A percentile compares a stretch with the other conserved stretches of the same genome.
Conservation (phyloP, 352 stramenopile species). For the Globisporangium acanthophoron region DNA sequence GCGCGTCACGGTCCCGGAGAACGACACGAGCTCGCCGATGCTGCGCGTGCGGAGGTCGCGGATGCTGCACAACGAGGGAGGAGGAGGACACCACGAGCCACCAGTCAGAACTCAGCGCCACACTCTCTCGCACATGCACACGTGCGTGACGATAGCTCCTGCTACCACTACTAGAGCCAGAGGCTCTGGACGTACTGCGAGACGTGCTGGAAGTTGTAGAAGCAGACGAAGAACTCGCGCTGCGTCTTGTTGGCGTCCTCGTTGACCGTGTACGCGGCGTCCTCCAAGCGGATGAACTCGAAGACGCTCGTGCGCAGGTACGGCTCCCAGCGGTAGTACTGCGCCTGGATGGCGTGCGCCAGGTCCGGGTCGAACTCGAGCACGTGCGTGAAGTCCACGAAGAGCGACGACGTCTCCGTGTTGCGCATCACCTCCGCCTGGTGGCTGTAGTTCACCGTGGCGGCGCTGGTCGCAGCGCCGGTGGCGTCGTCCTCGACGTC, state of each 20-base stretch:
- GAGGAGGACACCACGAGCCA: not conserved
- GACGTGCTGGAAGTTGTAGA: constrained; percentile 88
- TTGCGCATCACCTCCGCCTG: constrained; percentile 85
- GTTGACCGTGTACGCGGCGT: constrained; percentile 70
- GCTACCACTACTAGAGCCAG: not conserved
- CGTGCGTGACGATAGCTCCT: too few species aligned
- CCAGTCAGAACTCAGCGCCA: not conserved
- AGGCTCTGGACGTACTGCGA: constrained; percentile 49
- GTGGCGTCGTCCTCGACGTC: constrained; percentile 10
- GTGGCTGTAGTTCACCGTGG: constrained; percentile 74
- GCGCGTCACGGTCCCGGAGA: constrained; percentile 96
- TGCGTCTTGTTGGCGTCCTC: constrained; percentile 77
- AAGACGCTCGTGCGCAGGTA: constrained; percentile 69
- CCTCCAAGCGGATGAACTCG: constrained; percentile 73
- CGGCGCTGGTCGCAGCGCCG: constrained; percentile 10
- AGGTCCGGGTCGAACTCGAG: constrained; percentile 80
- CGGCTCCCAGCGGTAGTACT: constrained; percentile 84
- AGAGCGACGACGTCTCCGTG: constrained; percentile 83
- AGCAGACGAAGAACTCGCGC: constrained; percentile 85
- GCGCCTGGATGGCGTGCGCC: constrained; percentile 73
- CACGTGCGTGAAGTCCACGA: constrained; percentile 84
- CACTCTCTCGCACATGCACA: not conserved
- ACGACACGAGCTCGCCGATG: constrained; percentile 91
- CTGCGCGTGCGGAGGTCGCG: constrained; percentile 89
- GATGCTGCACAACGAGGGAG: constrained; percentile 47